Percentiles rank a stretch among this genome's conserved stretches.
phyloP scores from a whole-genome alignment of 2,329 filamentous ascomycete genomes.

The Fusarium cyanostomum region DNA sequence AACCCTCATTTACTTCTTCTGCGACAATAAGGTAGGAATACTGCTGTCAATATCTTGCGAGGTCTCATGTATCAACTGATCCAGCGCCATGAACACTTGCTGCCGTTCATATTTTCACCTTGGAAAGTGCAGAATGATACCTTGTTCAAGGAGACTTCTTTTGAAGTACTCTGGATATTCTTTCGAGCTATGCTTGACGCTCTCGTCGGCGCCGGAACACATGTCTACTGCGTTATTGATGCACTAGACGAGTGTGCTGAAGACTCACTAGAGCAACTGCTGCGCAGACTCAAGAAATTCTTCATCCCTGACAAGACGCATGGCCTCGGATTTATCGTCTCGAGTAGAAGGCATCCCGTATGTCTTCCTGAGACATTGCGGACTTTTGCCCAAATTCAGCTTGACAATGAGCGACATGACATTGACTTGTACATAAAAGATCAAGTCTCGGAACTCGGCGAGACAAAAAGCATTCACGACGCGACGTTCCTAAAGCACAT shows the following conservation, averaged over 20 bases:
- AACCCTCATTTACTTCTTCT: slow-evolving; percentile 19
- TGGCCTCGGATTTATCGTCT: background rate
- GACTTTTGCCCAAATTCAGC: background rate
- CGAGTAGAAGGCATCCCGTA: slow-evolving; percentile 11
- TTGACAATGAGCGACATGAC: slow-evolving; percentile 2
- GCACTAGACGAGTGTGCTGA: slow-evolving; percentile 22
- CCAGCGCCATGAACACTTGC: background rate
- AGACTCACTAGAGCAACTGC: background rate
- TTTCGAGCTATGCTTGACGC: slow-evolving; percentile 10
- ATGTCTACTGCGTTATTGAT: slow-evolving; percentile 16
- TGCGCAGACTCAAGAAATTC: background rate
- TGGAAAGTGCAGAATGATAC: slow-evolving; percentile 12
- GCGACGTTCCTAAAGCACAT: background rate
- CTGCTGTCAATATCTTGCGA: slow-evolving; percentile 14
- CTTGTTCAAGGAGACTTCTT: slow-evolving; percentile 5
- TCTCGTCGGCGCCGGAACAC: background rate
- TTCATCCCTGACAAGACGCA: background rate
- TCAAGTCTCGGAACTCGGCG: background rate
- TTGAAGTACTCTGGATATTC: slow-evolving; percentile 14
- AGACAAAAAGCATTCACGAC: background rate
- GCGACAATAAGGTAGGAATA: slow-evolving; percentile 23
- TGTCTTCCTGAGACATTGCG: background rate
- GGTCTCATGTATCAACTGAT: slow-evolving; percentile 18
- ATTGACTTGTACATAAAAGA: slow-evolving; percentile 10
- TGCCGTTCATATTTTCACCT: background rate